phyloP scores from a whole-genome alignment of 139 green algal species.

The Closterium sp. region DNA sequence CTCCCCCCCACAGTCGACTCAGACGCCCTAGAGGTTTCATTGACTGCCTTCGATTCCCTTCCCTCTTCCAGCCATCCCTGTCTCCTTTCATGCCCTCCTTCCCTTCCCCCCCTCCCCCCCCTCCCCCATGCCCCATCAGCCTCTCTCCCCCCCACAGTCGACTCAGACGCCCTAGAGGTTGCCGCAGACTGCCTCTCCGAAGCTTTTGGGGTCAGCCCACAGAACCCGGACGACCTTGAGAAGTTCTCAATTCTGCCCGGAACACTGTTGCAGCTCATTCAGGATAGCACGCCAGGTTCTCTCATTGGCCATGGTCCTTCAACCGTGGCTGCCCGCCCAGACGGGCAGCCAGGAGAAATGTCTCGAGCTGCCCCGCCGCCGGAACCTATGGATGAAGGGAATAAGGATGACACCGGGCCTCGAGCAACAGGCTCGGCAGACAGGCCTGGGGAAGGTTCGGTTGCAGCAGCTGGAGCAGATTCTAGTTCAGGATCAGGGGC shows the following conservation, averaged over 20 bases:
- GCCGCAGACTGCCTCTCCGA: background rate
- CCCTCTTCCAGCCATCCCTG: too few relatives aligned
- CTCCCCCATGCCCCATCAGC: too few relatives aligned
- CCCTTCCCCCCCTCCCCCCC: background rate
- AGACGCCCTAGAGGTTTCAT: background rate
- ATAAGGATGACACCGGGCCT: background rate
- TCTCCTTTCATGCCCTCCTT: background rate
- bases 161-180: too few relatives aligned
- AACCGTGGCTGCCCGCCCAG: background rate
- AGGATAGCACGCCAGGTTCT: background rate
- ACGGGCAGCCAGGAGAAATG: background rate
- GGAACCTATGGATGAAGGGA: background rate
- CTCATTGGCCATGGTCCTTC: background rate
- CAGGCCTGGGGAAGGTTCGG: background rate
- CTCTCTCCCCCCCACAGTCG: too few relatives aligned
- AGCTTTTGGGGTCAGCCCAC: background rate
- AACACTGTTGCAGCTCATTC: background rate
- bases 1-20: background rate
- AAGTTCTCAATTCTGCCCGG: background rate
- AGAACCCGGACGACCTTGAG: background rate
- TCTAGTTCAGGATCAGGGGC: background rate
- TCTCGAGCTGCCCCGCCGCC: background rate
- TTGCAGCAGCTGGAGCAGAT: background rate
- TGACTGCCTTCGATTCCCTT: too few relatives aligned
- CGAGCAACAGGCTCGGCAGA: background rate